Evolutionary conservation across 148 eudicot species (phyloP).

Genomic region (Talinum fruticosum): DNA sequence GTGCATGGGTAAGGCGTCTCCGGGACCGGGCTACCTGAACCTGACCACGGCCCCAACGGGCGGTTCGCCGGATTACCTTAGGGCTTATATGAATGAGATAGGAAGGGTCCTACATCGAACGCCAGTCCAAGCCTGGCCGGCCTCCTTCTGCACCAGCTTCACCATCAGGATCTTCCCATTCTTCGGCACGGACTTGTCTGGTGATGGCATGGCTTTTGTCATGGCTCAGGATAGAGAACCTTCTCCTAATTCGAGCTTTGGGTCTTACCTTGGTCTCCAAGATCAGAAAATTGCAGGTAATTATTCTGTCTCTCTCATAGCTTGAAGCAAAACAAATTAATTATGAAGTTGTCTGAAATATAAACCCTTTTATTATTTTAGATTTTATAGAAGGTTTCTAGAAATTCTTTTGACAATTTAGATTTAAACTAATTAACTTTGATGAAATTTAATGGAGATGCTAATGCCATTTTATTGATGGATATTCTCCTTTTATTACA

Average conservation of each 20-base stretch:
- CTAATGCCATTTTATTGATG: too few species aligned
- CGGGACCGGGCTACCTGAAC: slow-evolving; percentile 38
- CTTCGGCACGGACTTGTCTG: slow-evolving; percentile 17
- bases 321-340: too few species aligned
- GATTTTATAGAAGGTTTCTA: too few species aligned
- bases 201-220: slow-evolving; percentile 72
- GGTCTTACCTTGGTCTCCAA: slow-evolving; percentile 54
- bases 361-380: too few species aligned
- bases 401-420: too few species aligned
- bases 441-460: too few species aligned
- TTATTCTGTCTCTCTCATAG: neutral
- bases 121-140: slow-evolving; percentile 52
- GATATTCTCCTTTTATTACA: too few species aligned
- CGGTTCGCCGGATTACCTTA: neutral
- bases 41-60: slow-evolving; percentile 38
- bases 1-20: slow-evolving; percentile 50
- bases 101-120: slow-evolving; percentile 44
- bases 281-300: slow-evolving; percentile 54
- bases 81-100: slow-evolving; percentile 16
- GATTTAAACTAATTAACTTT: too few species aligned
- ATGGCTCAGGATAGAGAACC: slow-evolving; percentile 48
- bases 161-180: slow-evolving; percentile 35
- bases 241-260: slow-evolving; percentile 53
- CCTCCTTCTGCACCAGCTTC: slow-evolving; percentile 54
- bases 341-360: too few species aligned